Evolutionary conservation across 305 asterid genomes (phyloP).

Genomic region (Striga hermonthica): DNA sequence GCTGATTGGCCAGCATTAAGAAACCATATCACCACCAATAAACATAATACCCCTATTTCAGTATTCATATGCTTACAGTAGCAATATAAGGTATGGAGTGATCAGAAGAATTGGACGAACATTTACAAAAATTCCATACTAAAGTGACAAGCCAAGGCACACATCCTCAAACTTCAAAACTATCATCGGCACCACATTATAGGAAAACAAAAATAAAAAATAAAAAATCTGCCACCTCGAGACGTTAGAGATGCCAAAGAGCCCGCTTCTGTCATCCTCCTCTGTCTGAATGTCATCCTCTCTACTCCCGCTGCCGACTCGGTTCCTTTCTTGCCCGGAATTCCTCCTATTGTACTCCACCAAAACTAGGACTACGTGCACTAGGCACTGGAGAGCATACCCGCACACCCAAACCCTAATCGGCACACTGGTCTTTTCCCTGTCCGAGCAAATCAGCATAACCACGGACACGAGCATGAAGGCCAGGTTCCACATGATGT

Average conservation of each 20-base stretch:
- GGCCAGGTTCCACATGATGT: conserved; percentile 81
- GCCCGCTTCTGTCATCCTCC: conserved; percentile 36
- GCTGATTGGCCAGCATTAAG: too few species aligned
- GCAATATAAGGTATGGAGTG: conserved; percentile 11
- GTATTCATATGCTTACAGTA: neutral
- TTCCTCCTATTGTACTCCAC: conserved; percentile 63
- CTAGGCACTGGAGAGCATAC: conserved; percentile 78
- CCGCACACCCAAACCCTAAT: conserved; percentile 92
- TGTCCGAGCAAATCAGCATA: conserved; percentile 48
- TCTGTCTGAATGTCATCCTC: conserved; percentile 45
- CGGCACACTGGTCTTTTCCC: conserved; percentile 69
- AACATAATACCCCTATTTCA: conserved; percentile 2
- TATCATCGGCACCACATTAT: too few species aligned
- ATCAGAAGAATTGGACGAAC: conserved; percentile 1
- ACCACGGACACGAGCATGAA: conserved; percentile 68
- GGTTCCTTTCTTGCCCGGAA: conserved; percentile 29
- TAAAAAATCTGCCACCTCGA: conserved; percentile 60
- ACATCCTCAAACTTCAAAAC: too few species aligned
- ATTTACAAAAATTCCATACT: neutral
- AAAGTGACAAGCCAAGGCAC: too few species aligned
- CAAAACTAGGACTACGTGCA: conserved; percentile 81
- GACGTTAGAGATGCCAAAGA: conserved; percentile 33
- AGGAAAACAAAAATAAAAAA: too few species aligned
- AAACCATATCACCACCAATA: conserved; percentile 4
- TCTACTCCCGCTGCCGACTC: conserved; percentile 30